phyloP scores from a whole-genome alignment of 2,329 filamentous ascomycete species.

The Fonsecaea multimorphosa region DNA sequence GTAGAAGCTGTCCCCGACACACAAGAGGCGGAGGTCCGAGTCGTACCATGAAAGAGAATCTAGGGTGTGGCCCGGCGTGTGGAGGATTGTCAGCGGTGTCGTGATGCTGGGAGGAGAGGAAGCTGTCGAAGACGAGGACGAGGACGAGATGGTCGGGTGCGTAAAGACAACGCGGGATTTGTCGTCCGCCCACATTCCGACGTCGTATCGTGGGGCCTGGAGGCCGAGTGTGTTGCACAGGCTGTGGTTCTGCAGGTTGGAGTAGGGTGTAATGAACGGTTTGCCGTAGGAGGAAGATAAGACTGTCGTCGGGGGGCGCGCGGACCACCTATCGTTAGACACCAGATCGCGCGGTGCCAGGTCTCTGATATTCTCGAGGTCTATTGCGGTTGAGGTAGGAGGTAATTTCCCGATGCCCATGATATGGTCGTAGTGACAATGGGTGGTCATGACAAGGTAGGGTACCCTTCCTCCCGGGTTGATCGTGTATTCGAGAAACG shows the following conservation, averaged over 20 bases:
- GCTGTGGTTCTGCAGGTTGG: conserved; percentile 36
- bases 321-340: not conserved
- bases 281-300: conserved; percentile 32
- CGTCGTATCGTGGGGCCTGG: conserved; percentile 32
- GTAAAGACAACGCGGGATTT: conserved; percentile 18
- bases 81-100: conserved; percentile 29
- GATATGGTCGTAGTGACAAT: conserved; percentile 46
- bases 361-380: not conserved
- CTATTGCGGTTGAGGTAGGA: conserved; percentile 1
- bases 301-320: conserved; percentile 26
- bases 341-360: not conserved
- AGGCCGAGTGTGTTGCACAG: conserved; percentile 31
- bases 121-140: not conserved
- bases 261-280: conserved; percentile 34
- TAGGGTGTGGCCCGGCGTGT: conserved; percentile 38
- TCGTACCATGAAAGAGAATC: conserved; percentile 40
- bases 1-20: conserved; percentile 39
- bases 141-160: not conserved
- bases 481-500: conserved; percentile 35
- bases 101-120: not conserved
- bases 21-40: conserved; percentile 27
- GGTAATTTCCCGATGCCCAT: conserved; percentile 38
- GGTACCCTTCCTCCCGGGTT: conserved; percentile 33
- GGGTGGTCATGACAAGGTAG: conserved; percentile 36
- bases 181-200: conserved; percentile 35